Conservation (phyloP, 768 basidiomycete genomes). For the Tylopilus balloui region DNA sequence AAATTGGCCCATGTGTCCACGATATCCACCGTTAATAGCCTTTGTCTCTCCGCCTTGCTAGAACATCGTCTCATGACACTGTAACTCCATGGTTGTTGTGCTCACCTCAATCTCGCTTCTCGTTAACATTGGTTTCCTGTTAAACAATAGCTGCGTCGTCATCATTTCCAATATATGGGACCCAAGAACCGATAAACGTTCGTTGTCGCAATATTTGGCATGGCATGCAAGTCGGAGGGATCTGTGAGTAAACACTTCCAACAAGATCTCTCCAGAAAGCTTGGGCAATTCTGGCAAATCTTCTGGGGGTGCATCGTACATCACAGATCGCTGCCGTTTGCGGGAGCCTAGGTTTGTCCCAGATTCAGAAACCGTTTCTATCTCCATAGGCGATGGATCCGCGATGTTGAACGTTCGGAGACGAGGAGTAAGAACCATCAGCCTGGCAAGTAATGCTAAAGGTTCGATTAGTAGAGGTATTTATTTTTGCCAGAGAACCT, state of each 20-base stretch:
- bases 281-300: slow-evolving; percentile 45
- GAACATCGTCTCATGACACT: slow-evolving; percentile 22
- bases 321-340: slow-evolving; percentile 38
- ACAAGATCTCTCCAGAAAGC: slow-evolving; percentile 49
- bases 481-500: slow-evolving; percentile 18
- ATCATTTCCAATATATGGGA: slow-evolving; percentile 42
- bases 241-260: slow-evolving; percentile 68
- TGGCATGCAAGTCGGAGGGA: slow-evolving; percentile 48
- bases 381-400: slow-evolving; percentile 33
- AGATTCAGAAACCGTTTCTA: slow-evolving; percentile 26
- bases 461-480: slow-evolving; percentile 12
- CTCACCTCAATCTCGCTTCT: slow-evolving; percentile 50
- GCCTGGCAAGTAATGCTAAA: slow-evolving; percentile 11
- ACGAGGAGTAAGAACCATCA: slow-evolving; percentile 35
- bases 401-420: slow-evolving; percentile 33
- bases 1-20: slow-evolving; percentile 36
- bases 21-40: slow-evolving; percentile 30
- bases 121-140: slow-evolving; percentile 46
- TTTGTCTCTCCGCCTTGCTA: slow-evolving; percentile 24
- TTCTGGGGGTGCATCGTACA: slow-evolving; percentile 25
- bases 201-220: slow-evolving; percentile 50
- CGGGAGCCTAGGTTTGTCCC: slow-evolving; percentile 25
- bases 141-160: slow-evolving; percentile 46
- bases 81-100: slow-evolving; percentile 13
- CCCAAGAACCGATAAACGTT: slow-evolving; percentile 52